These are phyloP conservation scores for Xylaria sp. DNA, from an alignment of 2,329 filamentous ascomycete genomes.

Conservation along the genomic window DNA sequence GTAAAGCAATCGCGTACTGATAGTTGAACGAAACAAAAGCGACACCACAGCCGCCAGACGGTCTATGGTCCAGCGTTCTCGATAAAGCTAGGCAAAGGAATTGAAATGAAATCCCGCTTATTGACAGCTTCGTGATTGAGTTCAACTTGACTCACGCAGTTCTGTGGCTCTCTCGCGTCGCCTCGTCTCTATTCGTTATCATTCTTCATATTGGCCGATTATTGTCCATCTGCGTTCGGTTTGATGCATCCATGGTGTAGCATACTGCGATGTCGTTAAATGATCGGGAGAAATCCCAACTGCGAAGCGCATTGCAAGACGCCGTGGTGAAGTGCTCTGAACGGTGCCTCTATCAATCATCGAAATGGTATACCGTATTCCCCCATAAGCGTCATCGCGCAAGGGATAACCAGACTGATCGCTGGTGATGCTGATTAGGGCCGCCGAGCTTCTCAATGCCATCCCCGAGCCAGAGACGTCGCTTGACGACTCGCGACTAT, in stretches of 20 bases:
- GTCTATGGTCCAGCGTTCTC: background rate
- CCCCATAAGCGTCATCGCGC: background rate
- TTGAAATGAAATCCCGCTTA: background rate
- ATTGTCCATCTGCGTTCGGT: too few relatives aligned
- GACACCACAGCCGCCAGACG: background rate
- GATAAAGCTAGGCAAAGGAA: background rate
- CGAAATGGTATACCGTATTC: slow-evolving; percentile 79
- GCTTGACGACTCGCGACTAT: slow-evolving; percentile 46
- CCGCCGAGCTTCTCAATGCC: slow-evolving; percentile 90
- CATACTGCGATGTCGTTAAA: slow-evolving; percentile 61
- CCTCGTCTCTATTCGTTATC: background rate
- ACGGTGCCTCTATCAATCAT: slow-evolving; percentile 92
- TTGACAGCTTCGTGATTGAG: background rate
- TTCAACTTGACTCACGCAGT: background rate
- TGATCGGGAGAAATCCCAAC: slow-evolving; percentile 67
- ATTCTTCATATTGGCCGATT: too few relatives aligned
- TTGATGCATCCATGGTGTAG: slow-evolving; percentile 30
- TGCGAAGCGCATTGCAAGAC: slow-evolving; percentile 81
- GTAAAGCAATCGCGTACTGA: background rate
- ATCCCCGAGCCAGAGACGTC: slow-evolving; percentile 66
- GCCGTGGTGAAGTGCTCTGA: slow-evolving; percentile 93
- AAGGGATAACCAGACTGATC: slow-evolving; percentile 28
- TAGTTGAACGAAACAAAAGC: background rate
- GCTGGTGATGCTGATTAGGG: slow-evolving; percentile 64
- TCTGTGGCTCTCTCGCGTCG: background rate